Evolutionary conservation across 768 basidiomycete genomes (phyloP).

Genomic region (Favolaschia claudopus): DNA sequence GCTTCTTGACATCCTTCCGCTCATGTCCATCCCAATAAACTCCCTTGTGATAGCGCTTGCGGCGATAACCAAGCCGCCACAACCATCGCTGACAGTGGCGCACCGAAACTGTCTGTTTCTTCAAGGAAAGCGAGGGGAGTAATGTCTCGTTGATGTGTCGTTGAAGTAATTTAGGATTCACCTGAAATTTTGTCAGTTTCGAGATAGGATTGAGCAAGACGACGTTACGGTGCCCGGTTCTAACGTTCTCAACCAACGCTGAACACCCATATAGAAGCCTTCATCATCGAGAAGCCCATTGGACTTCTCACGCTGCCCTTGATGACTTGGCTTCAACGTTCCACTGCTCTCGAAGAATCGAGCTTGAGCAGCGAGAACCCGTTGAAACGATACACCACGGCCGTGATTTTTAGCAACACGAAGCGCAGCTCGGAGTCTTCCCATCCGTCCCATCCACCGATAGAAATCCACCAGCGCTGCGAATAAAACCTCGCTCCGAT

Average conservation of each 20-base stretch:
- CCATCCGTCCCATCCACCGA: background rate
- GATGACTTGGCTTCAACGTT: too few species aligned
- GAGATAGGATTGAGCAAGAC: too few species aligned
- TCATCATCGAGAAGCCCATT: too few species aligned
- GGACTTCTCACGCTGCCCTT: background rate
- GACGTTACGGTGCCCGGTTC: too few species aligned
- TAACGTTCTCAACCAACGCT: too few species aligned
- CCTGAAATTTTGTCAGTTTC: too few species aligned
- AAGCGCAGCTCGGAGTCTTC: background rate
- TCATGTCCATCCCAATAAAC: constrained; percentile 7
- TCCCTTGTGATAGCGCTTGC: background rate
- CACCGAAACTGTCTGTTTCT: background rate
- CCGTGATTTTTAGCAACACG: background rate
- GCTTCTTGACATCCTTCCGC: background rate
- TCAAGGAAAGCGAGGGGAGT: background rate
- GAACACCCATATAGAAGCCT: too few species aligned
- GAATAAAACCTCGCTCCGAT: background rate
- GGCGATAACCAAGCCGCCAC: background rate
- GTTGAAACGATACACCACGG: background rate
- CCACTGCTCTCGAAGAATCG: background rate
- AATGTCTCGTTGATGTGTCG: background rate
- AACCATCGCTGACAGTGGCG: constrained; percentile 4
- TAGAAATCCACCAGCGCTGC: background rate
- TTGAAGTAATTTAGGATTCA: background rate
- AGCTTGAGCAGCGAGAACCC: background rate